Percentiles rank a stretch among this genome's conserved stretches.
These are phyloP conservation scores for Westerdykella ornata DNA, from an alignment of 2,329 filamentous ascomycete genomes.

Conservation along the genomic window DNA sequence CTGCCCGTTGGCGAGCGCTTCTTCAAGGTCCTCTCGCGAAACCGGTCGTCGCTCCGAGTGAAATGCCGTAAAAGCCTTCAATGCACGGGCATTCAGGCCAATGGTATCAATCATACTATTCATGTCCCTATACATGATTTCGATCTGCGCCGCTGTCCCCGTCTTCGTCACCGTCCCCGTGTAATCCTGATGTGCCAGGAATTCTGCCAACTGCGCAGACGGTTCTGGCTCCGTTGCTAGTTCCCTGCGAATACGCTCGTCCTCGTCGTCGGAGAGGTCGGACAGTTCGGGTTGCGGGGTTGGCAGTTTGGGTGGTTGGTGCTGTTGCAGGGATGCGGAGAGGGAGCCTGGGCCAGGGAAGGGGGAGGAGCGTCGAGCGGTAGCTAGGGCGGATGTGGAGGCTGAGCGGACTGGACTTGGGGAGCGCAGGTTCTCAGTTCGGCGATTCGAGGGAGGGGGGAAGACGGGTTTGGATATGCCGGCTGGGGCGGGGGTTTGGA, in stretches of 20 bases:
- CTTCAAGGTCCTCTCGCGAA: constrained; percentile 56
- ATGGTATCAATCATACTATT: constrained; percentile 93
- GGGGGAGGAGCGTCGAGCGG: constrained; percentile 24
- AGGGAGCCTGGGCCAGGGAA: constrained; percentile 30
- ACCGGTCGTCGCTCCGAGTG: constrained; percentile 40
- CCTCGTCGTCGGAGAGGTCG: constrained; percentile 51
- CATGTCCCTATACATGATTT: constrained; percentile 64
- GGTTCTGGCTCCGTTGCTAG: constrained; percentile 56
- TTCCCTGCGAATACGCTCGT: constrained; percentile 59
- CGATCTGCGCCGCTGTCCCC: constrained; percentile 44
- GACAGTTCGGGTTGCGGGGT: constrained; percentile 35
- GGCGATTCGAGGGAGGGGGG: constrained; percentile 43
- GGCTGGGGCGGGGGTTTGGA: constrained; percentile 25
- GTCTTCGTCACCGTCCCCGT: constrained; percentile 33
- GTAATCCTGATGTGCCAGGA: constrained; percentile 53
- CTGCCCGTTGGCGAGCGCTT: constrained; percentile 31
- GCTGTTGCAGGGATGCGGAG: constrained; percentile 22
- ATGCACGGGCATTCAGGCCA: constrained; percentile 71
- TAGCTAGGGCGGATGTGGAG: constrained; percentile 43
- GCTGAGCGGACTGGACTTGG: constrained; percentile 62
- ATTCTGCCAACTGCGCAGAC: constrained; percentile 59
- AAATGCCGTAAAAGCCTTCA: constrained; percentile 57
- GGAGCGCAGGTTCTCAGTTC: constrained; percentile 57
- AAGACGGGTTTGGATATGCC: constrained; percentile 44
- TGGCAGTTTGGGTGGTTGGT: constrained; percentile 28